phyloP scores from a whole-genome alignment of 305 asterid species.

The Solanum hybrid region DNA sequence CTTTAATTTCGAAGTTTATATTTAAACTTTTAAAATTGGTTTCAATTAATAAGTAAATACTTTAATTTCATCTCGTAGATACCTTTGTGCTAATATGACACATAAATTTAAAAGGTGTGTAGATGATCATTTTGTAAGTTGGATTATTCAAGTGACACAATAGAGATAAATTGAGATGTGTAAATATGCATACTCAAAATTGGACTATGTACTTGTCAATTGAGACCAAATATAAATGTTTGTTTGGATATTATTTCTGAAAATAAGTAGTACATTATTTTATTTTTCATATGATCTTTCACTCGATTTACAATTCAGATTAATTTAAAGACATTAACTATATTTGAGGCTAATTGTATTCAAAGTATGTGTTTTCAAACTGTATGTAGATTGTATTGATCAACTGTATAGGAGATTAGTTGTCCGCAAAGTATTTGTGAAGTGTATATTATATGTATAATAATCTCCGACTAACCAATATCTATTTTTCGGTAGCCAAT shows the following conservation, averaged over 20 bases:
- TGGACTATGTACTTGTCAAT: no score
- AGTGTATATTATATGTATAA: background rate
- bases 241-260: no score
- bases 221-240: no score
- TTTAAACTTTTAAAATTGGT: background rate
- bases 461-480: background rate
- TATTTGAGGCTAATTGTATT: background rate
- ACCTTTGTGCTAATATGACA: no score
- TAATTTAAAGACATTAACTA: background rate
- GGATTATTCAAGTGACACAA: no score
- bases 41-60: background rate
- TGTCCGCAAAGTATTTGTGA: background rate
- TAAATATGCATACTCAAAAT: no score
- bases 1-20: background rate
- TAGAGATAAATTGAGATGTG: no score
- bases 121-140: no score
- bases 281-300: background rate
- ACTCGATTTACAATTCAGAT: background rate
- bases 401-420: background rate
- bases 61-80: no score
- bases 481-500: background rate
- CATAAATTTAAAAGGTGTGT: no score
- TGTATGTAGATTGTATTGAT: background rate
- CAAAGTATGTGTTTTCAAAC: background rate
- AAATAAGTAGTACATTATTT: no score